Conservation (phyloP, 768 basidiomycete species). For the Panaeolus papilionaceus region DNA sequence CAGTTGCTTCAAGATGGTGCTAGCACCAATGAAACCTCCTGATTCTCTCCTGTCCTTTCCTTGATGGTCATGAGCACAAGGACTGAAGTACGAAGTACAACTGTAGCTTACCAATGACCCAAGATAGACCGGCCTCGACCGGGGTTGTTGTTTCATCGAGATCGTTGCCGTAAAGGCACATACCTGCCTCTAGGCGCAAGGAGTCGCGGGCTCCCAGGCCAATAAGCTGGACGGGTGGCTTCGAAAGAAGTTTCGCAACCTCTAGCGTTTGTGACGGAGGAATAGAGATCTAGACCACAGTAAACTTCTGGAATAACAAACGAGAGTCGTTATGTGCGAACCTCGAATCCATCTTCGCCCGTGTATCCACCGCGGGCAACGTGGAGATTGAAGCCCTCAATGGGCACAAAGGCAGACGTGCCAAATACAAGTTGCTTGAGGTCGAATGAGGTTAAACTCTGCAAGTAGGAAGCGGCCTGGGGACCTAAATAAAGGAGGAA, state of each 20-base stretch:
- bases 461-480: conserved; percentile 79
- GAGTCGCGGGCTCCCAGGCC: conserved; percentile 95
- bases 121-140: conserved; percentile 89
- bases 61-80: conserved; percentile 32
- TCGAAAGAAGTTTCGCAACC: conserved; percentile 69
- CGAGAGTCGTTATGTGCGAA: conserved; percentile 29
- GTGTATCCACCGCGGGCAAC: conserved; percentile 97
- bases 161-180: conserved; percentile 97
- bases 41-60: conserved; percentile 82
- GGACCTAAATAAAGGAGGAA: conserved; percentile 59
- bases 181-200: conserved; percentile 93
- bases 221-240: conserved; percentile 76
- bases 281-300: conserved; percentile 74
- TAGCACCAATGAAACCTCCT: conserved; percentile 82
- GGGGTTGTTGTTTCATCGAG: conserved; percentile 87
- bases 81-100: background rate
- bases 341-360: conserved; percentile 99
- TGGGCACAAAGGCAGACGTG: conserved; percentile 77
- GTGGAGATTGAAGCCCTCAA: conserved; percentile 83
- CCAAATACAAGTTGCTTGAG: conserved; percentile 83
- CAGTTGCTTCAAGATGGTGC: conserved; percentile 73
- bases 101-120: conserved; percentile 83
- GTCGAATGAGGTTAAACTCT: conserved; percentile 77
- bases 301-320: conserved; percentile 14
- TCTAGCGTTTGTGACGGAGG: conserved; percentile 78